Base-by-base conservation (phyloP, 2,329 filamentous ascomycete genomes). In the Westerdykella aurantiaca region DNA sequence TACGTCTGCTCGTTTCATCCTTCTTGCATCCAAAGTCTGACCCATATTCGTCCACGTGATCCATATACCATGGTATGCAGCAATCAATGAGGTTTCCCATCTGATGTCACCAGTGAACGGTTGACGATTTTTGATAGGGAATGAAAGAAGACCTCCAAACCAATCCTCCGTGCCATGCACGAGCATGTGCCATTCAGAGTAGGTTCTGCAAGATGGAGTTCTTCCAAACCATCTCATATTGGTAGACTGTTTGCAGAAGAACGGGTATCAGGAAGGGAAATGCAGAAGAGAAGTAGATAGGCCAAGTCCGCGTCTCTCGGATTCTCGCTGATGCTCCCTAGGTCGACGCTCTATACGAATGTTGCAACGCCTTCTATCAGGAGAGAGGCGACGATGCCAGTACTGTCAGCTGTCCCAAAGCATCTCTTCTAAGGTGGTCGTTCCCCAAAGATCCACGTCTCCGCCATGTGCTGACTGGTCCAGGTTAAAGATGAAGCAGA, bases 151-250 rank as follows among this genome's bases (percentile, higher is more conserved):
- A 90, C 64, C 67, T 94, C 31, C 79, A 79, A 46, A 78, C 80
- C 31, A 80, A 86, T 58, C 87, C 88, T 49, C 85, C 90, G 18
- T 96, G 90, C 62, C 89, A 95, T 72, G 80, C 88, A 45, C 80
- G 85, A 61, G 91, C 90, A 49, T 96, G 90, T 70, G 88, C 87
- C 7, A 95, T 96, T 48, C 90, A 96, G 79, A 80, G 90, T 93
- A 48, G 22, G 55, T 14, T 16, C 12, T 16, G 25, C 4, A 7
- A 29, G 7, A 35, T 13, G 6, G 10, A 21, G 3, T 23, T 22
- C 2, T 31, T 18, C 2, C 3, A 22, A 3, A 34, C 5, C 39
- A 13, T 13, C 14, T 25, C 7, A 37, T 31, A 14, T 18, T 12
- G 9, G n/a, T 38, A 95, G 88, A 83, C 56, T 98, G 93, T 61